A percentile compares a stretch with the other conserved stretches of the same genome.
These are phyloP conservation scores for Isatis tinctoria DNA, from an alignment of 345 rosid species.

Conservation along the genomic window DNA sequence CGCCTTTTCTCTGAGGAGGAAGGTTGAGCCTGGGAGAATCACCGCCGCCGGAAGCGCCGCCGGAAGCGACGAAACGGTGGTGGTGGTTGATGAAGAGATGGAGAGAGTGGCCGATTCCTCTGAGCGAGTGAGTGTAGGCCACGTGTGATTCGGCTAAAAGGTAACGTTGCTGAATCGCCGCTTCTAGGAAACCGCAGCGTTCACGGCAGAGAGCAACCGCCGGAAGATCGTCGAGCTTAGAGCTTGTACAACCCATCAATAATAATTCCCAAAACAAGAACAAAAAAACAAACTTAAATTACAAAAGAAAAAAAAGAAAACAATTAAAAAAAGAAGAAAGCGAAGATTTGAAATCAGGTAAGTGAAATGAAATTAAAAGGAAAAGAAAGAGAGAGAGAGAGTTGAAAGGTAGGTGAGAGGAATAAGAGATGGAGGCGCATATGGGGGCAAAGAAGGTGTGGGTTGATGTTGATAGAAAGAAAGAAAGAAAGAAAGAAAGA, in stretches of 20 bases:
- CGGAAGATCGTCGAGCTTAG: slow-evolving; percentile 91
- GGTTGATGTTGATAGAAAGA: slow-evolving; percentile 34
- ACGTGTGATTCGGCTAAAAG: slow-evolving; percentile 73
- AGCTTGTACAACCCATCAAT: slow-evolving; percentile 72
- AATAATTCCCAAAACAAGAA: not conserved
- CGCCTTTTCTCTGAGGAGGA: slow-evolving; percentile 51
- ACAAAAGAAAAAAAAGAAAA: not conserved
- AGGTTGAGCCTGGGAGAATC: slow-evolving; percentile 45
- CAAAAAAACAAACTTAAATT: not conserved
- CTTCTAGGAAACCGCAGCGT: slow-evolving; percentile 61
- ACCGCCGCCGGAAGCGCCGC: slow-evolving; percentile 2
- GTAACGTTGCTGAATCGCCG: slow-evolving; percentile 71
- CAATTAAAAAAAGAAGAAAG: not conserved
- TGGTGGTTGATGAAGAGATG: slow-evolving; percentile 44
- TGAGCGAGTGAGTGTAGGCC: slow-evolving; percentile 55
- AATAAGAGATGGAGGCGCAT: slow-evolving; percentile 23
- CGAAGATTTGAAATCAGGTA: slow-evolving; percentile 20
- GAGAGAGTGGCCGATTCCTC: slow-evolving; percentile 48
- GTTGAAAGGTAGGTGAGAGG: slow-evolving; percentile 19
- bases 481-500: slow-evolving; percentile 15
- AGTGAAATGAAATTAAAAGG: slow-evolving; percentile 16
- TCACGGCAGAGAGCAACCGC: slow-evolving; percentile 91
- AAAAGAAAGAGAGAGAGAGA: slow-evolving; percentile 11
- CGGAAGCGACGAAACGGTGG: slow-evolving; percentile 29
- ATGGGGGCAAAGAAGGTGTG: slow-evolving; percentile 31